Base-by-base conservation (phyloP, 495 filamentous ascomycete species). In the Chaetomium fimeti region DNA sequence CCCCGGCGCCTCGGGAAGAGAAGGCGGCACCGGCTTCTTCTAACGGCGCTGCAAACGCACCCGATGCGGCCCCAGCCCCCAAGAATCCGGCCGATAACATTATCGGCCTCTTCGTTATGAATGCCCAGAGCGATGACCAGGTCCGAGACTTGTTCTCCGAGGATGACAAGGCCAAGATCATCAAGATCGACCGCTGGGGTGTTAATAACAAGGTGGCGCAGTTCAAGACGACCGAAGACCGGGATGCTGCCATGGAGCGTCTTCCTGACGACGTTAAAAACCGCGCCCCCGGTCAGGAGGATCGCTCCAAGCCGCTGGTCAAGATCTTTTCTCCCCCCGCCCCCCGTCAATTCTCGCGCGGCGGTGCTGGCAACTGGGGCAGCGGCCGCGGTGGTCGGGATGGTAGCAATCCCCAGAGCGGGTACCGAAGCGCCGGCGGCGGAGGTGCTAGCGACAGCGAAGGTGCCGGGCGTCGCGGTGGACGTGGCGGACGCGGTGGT, bases 31-130 rank as follows among this genome's bases (percentile, higher is more conserved):
- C 72, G 12, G 72, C 76, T 20, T 68, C 78, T 18, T 70, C 81
- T 1, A 86, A 85, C 55, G 84, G 84, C 49, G 73, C 77, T 8
- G 72, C 78, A 0, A 84, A 82, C 49, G 82, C 76, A 4, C 75
- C 82, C n/a, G 82, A 80, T 20, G 62, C 74, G 5, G 74, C 65
- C 2, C 71, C 78, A 5, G 81, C 82, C 0, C 74, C 78, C 22
- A 79, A 80, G 65, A 72, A 68, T 28, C 63, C 77, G 15, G 74
- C 77, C 0, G 78, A 82, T 28, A 77, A 75, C 57, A 83, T 87
- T 70, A 88, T 89, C 63, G 92, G 88, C 24, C 83, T 99, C 3
- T 97, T 96, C 73, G 83, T 98, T 18, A 87, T 87, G 74, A 90
- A 90, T 60, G 84, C 91, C 28, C 87, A 87, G 52, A 88, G 82